These are phyloP conservation scores for Colletotrichum ledebouriae DNA, from an alignment of 2,329 filamentous ascomycete species.

Conservation along the genomic window DNA sequence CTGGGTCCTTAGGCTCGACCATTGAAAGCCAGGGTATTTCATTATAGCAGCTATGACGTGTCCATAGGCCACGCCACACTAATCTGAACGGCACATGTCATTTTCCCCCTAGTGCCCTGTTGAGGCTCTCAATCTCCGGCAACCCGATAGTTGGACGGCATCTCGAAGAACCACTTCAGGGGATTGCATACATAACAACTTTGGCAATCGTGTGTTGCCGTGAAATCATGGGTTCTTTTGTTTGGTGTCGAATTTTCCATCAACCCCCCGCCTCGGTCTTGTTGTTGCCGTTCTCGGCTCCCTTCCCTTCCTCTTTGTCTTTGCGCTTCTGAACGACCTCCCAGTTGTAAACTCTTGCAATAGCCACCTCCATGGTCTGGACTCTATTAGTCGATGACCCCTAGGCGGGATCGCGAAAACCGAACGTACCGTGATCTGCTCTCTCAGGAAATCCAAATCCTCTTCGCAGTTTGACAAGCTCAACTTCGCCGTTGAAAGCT, in stretches of 20 bases:
- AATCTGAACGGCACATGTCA: background rate
- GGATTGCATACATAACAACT: background rate
- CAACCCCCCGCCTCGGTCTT: slow-evolving; percentile 52
- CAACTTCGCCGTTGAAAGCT: slow-evolving; percentile 82
- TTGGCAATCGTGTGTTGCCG: background rate
- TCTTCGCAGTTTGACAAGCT: slow-evolving; percentile 93
- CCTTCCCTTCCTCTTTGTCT: slow-evolving; percentile 78
- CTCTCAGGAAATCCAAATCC: slow-evolving; percentile 93
- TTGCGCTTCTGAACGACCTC: slow-evolving; percentile 96
- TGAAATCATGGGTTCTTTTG: slow-evolving; percentile 30
- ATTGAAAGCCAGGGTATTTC: background rate
- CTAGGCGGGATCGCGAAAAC: background rate
- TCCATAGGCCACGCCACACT: slow-evolving; percentile 1
- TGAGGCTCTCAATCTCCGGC: slow-evolving; percentile 15
- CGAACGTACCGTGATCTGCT: slow-evolving; percentile 89
- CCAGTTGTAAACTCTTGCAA: slow-evolving; percentile 99
- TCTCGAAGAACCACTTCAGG: background rate
- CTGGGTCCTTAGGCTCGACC: background rate
- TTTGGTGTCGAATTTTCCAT: slow-evolving; percentile 38
- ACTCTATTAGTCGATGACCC: slow-evolving; percentile 35
- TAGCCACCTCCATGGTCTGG: slow-evolving; percentile 97
- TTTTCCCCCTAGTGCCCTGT: background rate
- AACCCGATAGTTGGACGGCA: background rate
- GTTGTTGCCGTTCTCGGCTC: slow-evolving; percentile 56
- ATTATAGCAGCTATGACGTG: background rate